A percentile compares a stretch with the other conserved stretches of the same genome.
Evolutionary conservation across 306 rosid species (phyloP).

Genomic region (Rosa lucieae): DNA sequence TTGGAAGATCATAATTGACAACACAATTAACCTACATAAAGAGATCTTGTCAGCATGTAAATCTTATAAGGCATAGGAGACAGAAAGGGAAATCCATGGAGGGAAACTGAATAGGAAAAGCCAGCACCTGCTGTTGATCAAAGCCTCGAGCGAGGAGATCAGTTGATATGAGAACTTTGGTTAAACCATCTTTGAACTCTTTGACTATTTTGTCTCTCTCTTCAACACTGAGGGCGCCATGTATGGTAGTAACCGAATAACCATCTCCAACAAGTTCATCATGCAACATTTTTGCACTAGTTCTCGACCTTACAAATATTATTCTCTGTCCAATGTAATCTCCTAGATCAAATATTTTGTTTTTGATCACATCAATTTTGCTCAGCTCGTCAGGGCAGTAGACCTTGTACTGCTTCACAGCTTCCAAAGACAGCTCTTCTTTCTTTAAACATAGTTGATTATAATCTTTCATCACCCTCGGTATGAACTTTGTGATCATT

Average conservation of each 20-base stretch:
- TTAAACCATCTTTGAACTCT: slow-evolving; percentile 67
- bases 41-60: slow-evolving; percentile 3
- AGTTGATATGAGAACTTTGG: slow-evolving; percentile 64
- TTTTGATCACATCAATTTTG: slow-evolving; percentile 54
- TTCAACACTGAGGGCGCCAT: slow-evolving; percentile 49
- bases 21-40: slow-evolving; percentile 58
- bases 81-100: background rate
- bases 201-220: slow-evolving; percentile 71
- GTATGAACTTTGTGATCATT: slow-evolving; percentile 50
- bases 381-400: slow-evolving; percentile 49
- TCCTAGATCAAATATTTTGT: slow-evolving; percentile 58
- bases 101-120: background rate
- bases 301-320: slow-evolving; percentile 60
- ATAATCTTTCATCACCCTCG: slow-evolving; percentile 49
- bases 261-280: slow-evolving; percentile 51
- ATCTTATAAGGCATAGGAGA: background rate
- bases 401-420: slow-evolving; percentile 74
- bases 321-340: slow-evolving; percentile 69
- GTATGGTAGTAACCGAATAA: slow-evolving; percentile 59
- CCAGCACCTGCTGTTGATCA: slow-evolving; percentile 63
- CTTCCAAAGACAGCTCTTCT: slow-evolving; percentile 64
- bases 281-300: slow-evolving; percentile 56
- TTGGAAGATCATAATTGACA: slow-evolving; percentile 68
- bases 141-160: slow-evolving; percentile 67
- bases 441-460: slow-evolving; percentile 60